Percentiles rank a stretch among this genome's conserved stretches.
phyloP scores from a whole-genome alignment of 805 yeast genomes.

The Kurtzmaniella cleridarum region DNA sequence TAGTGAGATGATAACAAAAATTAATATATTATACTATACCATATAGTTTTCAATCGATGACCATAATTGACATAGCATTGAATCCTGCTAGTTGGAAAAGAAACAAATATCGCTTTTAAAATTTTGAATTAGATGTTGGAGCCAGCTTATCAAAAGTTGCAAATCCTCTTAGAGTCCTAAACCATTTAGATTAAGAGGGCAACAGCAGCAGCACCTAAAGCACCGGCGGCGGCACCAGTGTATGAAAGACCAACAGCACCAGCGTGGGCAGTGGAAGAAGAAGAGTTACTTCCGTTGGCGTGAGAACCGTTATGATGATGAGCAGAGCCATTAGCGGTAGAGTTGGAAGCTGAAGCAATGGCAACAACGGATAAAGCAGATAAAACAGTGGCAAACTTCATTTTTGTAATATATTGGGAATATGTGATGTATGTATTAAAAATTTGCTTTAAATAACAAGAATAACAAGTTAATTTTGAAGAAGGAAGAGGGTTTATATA shows the following conservation, averaged over 20 bases:
- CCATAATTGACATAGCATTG: not conserved
- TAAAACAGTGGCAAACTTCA: slow-evolving; percentile 36
- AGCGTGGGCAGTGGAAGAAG: slow-evolving; percentile 19
- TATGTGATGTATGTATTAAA: not conserved
- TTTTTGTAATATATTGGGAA: slow-evolving; percentile 10
- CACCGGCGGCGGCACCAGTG: slow-evolving; percentile 24
- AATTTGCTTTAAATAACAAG: slow-evolving; percentile 1
- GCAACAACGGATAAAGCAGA: slow-evolving; percentile 32
- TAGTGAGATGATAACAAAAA: not conserved
- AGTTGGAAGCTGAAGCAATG: slow-evolving; percentile 32
- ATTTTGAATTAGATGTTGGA: too few relatives aligned
- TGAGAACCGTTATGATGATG: slow-evolving; percentile 14
- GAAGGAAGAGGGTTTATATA: not conserved
- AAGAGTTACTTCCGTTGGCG: slow-evolving; percentile 11
- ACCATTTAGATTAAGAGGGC: slow-evolving; percentile 33
- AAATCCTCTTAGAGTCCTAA: not conserved
- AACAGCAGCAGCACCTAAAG: slow-evolving; percentile 27
- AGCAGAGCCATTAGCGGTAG: slow-evolving; percentile 16
- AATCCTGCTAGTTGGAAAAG: not conserved
- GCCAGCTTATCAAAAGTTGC: not conserved
- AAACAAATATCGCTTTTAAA: not conserved
- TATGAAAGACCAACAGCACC: slow-evolving; percentile 31
- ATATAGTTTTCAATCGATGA: not conserved
- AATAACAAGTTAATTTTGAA: slow-evolving; percentile 1
- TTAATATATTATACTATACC: not conserved